Conservation (phyloP, 257 asterid species). For the Solanum raphanifolium region DNA sequence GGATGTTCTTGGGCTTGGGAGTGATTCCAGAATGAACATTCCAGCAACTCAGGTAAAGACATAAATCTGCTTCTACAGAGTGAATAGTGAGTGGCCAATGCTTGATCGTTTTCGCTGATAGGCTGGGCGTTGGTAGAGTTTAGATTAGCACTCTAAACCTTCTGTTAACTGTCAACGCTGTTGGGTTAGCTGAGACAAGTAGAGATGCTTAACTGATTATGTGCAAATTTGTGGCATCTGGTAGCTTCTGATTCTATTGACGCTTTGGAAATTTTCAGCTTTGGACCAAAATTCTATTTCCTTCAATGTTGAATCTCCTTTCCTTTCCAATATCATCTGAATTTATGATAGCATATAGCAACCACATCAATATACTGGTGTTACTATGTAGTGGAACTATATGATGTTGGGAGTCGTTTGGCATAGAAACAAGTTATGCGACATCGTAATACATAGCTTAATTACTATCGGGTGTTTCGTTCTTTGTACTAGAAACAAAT, state of each 20-base stretch:
- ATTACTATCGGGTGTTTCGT: background rate
- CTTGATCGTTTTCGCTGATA: background rate
- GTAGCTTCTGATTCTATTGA: background rate
- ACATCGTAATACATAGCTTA: background rate
- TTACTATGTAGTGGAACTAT: background rate
- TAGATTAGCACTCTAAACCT: background rate
- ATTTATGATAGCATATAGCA: background rate
- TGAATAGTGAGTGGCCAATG: background rate
- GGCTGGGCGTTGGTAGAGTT: background rate
- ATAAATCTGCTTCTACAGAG: background rate
- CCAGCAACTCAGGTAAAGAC: conserved; percentile 84
- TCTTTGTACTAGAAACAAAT: background rate
- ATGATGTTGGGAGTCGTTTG: background rate
- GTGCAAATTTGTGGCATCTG: background rate
- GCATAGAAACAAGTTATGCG: background rate
- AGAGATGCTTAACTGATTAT: background rate
- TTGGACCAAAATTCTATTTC: background rate
- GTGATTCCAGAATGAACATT: conserved; percentile 83
- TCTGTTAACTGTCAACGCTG: background rate
- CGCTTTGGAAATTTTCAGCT: background rate
- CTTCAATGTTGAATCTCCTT: background rate
- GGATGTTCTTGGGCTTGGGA: conserved; percentile 80
- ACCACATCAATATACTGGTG: background rate
- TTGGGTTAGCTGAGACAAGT: background rate
- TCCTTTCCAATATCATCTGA: background rate